Conservation (phyloP, 1,284 basidiomycete species). For the Microbotryum saponariae region DNA sequence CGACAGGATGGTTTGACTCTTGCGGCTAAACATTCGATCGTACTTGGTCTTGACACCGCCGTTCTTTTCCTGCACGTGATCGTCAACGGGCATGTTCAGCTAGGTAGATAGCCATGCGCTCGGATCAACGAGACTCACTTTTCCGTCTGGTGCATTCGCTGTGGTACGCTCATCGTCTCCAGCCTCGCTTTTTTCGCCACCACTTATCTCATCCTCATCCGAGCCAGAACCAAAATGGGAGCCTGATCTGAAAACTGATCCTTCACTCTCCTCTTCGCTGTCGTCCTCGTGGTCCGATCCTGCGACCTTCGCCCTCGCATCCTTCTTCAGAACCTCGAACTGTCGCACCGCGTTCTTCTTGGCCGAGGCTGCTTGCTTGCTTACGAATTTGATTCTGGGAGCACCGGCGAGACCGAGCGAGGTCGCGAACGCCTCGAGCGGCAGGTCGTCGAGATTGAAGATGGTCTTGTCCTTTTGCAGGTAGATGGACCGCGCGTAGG, state of each 20-base stretch:
- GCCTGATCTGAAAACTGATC: background rate
- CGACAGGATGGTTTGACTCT: slow-evolving; percentile 88
- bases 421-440: slow-evolving; percentile 75
- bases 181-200: slow-evolving; percentile 40
- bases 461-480: slow-evolving; percentile 89
- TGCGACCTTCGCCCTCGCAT: slow-evolving; percentile 30
- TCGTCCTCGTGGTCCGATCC: slow-evolving; percentile 26
- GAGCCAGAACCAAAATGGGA: background rate
- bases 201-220: slow-evolving; percentile 24
- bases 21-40: slow-evolving; percentile 95
- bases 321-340: slow-evolving; percentile 34
- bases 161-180: slow-evolving; percentile 36
- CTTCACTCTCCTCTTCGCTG: slow-evolving; percentile 36
- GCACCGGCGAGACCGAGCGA: slow-evolving; percentile 87
- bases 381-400: slow-evolving; percentile 88
- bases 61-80: slow-evolving; percentile 25
- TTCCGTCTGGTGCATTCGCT: slow-evolving; percentile 5
- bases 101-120: background rate
- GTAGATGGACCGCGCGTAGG: slow-evolving; percentile 86
- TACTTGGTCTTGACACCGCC: slow-evolving; percentile 66
- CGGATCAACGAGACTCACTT: slow-evolving; percentile 17
- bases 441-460: slow-evolving; percentile 78
- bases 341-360: slow-evolving; percentile 56
- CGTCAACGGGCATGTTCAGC: background rate
- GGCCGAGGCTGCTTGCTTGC: slow-evolving; percentile 61